Evolutionary conservation across 352 stramenopile genomes (phyloP).

Genomic region (Phytophthora europaea): DNA sequence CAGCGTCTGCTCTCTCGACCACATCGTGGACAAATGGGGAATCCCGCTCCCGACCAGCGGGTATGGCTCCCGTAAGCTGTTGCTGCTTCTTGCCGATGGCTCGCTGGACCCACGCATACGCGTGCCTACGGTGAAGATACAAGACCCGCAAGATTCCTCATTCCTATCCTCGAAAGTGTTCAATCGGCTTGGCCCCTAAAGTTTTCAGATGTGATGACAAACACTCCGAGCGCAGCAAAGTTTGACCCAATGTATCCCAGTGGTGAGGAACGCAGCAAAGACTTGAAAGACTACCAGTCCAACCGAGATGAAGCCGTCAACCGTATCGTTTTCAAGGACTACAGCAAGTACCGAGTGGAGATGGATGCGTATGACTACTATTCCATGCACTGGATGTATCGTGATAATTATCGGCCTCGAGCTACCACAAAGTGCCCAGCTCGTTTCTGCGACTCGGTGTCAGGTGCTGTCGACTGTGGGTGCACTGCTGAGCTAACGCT

Average conservation of each 20-base stretch:
- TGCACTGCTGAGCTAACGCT: constrained; percentile 35
- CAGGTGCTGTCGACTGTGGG: constrained; percentile 3
- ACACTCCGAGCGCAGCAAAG: constrained; percentile 14
- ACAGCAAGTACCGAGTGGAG: constrained; percentile 67
- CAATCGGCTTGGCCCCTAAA: constrained; percentile 24
- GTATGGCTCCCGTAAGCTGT: constrained; percentile 44
- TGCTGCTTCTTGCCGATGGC: constrained; percentile 30
- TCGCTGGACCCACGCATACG: constrained; percentile 29
- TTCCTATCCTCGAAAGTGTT: constrained; percentile 15
- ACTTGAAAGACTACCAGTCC: constrained; percentile 65
- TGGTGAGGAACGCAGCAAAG: constrained; percentile 24
- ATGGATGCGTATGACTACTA: constrained; percentile 67
- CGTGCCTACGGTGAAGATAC: constrained; percentile 26
- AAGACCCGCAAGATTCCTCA: constrained; percentile 33
- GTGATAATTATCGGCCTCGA: constrained; percentile 63
- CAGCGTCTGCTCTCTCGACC: constrained; percentile 42
- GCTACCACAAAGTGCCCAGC: constrained; percentile 47
- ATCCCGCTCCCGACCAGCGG: constrained; percentile 61
- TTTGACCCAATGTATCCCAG: constrained; percentile 23
- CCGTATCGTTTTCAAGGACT: constrained; percentile 46
- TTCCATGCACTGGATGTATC: constrained; percentile 58
- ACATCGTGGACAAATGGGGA: constrained; percentile 47
- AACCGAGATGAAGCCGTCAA: constrained; percentile 51
- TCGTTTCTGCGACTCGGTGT: constrained; percentile 44
- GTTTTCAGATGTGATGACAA: constrained; percentile 26